Evolutionary conservation across 257 asterid genomes (phyloP), one percentile per base, ranked within the genome.

Genomic region (Solanum commersonii): DNA sequence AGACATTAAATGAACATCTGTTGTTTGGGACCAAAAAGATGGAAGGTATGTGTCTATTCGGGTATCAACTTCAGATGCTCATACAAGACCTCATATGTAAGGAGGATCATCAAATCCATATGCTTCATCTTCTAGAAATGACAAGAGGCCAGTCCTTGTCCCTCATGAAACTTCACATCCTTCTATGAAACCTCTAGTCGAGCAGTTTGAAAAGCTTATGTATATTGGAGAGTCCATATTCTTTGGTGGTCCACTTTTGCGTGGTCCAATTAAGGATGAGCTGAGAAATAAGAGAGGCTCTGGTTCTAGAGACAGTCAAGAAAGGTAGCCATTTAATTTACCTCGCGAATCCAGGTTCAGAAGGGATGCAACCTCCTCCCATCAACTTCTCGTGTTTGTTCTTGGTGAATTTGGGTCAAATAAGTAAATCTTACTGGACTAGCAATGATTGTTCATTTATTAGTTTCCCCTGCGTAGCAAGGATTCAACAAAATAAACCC

Each of bases 11-110:
- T 92, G 98, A 88, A 94, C 98, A n/a, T 97, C 98, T 25, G 99
- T 96, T 22, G 98, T 94, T 85, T 97, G 98, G 98, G 99, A 97
- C 92, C 99, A 94, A 91, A 98, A 96, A 92, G 98, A 98, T 27
- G 99, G 99, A 46, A 90, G 99, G 89, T 97, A 97, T 37, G 92
- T 97, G 20, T 96, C 99, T 4, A 92, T 95, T 13, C 98, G 98
- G 2, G 89, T 92, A 34, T 90, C 98, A 34, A 94, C 97, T 86
- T 79, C 94, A 34, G 98, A 94, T 16, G 91, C 93, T 14, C 96
- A 95, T 37, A 93, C 88, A 65, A 91, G 88, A 77, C 92, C 93
- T 22, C 71, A 89, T 76, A 22, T 88, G 83, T 93, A 89, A 44
- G 86, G 90, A 59, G 84, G 88, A 59, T 85, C 87, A 23, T 84